Conservation (phyloP, 2,329 filamentous ascomycete species). For the Venturia pyrina region DNA sequence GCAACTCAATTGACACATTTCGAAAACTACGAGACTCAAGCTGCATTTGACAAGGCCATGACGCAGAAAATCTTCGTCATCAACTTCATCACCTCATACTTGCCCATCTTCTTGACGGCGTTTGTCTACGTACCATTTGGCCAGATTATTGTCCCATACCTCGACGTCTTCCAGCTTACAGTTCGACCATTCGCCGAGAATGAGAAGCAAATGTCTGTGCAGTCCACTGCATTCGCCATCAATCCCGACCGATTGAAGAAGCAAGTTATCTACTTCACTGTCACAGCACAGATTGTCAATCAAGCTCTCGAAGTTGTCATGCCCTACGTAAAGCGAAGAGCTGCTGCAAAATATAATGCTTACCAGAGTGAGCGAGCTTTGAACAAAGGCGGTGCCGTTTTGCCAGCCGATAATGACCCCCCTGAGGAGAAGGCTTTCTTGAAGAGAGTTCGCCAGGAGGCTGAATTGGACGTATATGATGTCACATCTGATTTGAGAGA, state of each 20-base stretch:
- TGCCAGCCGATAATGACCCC: constrained; percentile 49
- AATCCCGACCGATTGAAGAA: constrained; percentile 75
- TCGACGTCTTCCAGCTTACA: constrained; percentile 69
- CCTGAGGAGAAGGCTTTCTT: constrained; percentile 76
- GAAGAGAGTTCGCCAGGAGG: constrained; percentile 69
- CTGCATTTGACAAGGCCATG: constrained; percentile 72
- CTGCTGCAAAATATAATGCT: constrained; percentile 69
- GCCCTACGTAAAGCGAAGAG: constrained; percentile 72
- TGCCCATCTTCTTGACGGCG: constrained; percentile 82
- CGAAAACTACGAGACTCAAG: constrained; percentile 88
- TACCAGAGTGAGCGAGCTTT: constrained; percentile 51
- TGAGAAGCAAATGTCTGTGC: constrained; percentile 54
- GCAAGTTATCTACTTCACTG: constrained; percentile 92
- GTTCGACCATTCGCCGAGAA: constrained; percentile 67
- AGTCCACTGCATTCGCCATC: constrained; percentile 60
- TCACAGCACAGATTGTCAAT: constrained; percentile 86
- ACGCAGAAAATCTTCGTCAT: constrained; percentile 91
- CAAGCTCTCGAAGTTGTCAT: constrained; percentile 76
- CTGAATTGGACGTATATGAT: constrained; percentile 74
- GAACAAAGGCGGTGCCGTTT: constrained; percentile 43
- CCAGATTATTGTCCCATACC: constrained; percentile 68
- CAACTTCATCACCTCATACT: constrained; percentile 93
- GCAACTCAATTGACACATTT: constrained; percentile 68
- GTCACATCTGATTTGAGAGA: constrained; percentile 86
- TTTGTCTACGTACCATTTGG: constrained; percentile 95